Conservation (phyloP, 148 eudicot species). For the Amaranthus palmeri region DNA sequence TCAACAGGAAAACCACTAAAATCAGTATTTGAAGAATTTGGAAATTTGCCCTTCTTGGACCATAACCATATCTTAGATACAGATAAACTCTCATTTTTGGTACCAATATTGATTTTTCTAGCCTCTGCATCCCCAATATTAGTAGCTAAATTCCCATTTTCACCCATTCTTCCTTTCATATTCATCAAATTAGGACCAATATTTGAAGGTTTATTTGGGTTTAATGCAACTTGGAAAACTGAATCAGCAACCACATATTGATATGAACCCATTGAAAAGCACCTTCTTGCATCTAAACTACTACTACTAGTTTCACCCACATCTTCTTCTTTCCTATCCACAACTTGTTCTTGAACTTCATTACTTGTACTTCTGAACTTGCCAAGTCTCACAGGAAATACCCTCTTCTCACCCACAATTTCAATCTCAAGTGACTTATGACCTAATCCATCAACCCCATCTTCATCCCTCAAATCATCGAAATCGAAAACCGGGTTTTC, state of each 20-base stretch:
- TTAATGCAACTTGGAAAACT: slow-evolving; percentile 59
- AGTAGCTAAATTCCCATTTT: slow-evolving; percentile 32
- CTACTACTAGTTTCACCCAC: slow-evolving; percentile 80
- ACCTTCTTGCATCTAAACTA: slow-evolving; percentile 79
- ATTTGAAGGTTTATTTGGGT: slow-evolving; percentile 31
- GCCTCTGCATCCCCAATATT: slow-evolving; percentile 38
- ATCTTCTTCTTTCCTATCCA: slow-evolving; percentile 24
- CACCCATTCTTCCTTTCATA: slow-evolving; percentile 30
- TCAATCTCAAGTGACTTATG: slow-evolving; percentile 34
- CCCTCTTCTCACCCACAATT: slow-evolving; percentile 41
- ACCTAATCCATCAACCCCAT: slow-evolving; percentile 30
- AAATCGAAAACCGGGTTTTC: slow-evolving; percentile 66
- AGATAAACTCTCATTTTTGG: slow-evolving; percentile 81
- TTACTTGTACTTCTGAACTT: slow-evolving; percentile 57
- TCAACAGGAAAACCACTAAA: slow-evolving; percentile 33
- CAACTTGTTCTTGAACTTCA: slow-evolving; percentile 18
- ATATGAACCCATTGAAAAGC: slow-evolving; percentile 89
- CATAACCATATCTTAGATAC: slow-evolving; percentile 96
- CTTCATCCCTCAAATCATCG: slow-evolving; percentile 45
- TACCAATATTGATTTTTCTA: slow-evolving; percentile 53
- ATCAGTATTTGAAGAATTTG: slow-evolving; percentile 16
- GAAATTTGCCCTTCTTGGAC: slow-evolving; percentile 49
- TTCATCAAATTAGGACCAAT: slow-evolving; percentile 19
- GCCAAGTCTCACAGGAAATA: slow-evolving; percentile 77
- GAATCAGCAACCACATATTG: slow-evolving; percentile 76